These are phyloP conservation scores for Aspergillus floridensis DNA, from an alignment of 2,329 filamentous ascomycete species.

Conservation along the genomic window DNA sequence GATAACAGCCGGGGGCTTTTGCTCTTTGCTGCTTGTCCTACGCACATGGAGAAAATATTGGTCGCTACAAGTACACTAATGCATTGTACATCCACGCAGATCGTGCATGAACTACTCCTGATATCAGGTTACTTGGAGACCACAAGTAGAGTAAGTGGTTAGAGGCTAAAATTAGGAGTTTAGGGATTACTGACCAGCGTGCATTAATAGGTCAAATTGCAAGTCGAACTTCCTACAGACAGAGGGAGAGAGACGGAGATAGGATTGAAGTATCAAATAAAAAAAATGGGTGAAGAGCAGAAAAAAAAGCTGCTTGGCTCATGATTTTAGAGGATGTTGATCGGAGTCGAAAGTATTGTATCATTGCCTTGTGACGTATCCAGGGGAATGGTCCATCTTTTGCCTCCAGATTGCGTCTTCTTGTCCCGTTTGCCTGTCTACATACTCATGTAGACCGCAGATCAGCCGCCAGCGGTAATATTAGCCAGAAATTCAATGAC, in stretches of 20 bases:
- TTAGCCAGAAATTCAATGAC: background rate
- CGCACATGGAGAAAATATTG: background rate
- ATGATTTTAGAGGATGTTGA: too few species aligned
- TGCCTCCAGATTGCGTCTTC: too few species aligned
- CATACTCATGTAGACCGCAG: background rate
- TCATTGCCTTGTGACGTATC: too few species aligned
- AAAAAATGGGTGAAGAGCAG: too few species aligned
- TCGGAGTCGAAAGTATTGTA: too few species aligned
- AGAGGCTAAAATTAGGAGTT: too few species aligned
- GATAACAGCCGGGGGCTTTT: background rate
- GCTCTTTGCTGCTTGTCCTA: background rate
- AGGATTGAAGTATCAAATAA: background rate
- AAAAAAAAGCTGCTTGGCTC: too few species aligned
- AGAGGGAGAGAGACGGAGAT: background rate
- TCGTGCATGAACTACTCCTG: slow-evolving; percentile 4
- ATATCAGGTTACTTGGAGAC: background rate
- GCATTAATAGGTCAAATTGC: background rate
- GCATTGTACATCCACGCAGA: background rate
- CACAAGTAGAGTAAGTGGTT: background rate
- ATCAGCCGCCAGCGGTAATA: background rate
- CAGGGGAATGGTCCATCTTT: too few species aligned
- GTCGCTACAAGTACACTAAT: background rate
- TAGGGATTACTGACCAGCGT: background rate
- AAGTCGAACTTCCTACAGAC: background rate
- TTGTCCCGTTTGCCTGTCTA: too few species aligned